Base-by-base conservation (phyloP, 176 grass and related monocot genomes). In the Poa annua region DNA sequence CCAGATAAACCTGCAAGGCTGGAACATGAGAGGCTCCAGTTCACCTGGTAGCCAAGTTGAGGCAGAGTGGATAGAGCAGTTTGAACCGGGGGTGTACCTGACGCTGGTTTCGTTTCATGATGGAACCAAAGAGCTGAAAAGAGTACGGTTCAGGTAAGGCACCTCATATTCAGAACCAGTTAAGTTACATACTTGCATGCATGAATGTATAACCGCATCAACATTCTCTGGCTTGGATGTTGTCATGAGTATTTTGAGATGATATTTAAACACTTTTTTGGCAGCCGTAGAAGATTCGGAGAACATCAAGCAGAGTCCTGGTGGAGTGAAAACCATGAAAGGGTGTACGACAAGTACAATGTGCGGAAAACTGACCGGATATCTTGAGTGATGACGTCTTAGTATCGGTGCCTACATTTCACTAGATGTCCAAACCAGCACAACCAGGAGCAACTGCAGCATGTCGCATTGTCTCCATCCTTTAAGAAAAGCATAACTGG, bases 31-130 rank as follows among this genome's bases (percentile, higher is more conserved):
- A 72, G 90, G 80, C 39, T 81, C 74, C 11, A 53, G 64, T 64
- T 79, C 88, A 74, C 83, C 89, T 48, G 82, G 26, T 85, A 75
- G 75, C 50, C 91, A 96, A 22, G 83, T 92, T 2, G 96, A 99
- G 79, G 85, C 93, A 6, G 96, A 99, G 79, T 99, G 96, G 93
- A 92, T 96, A 59, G 96, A 96, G 60, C 96, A 99, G 81, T 99
- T 90, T 32, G 96, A 99, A 36, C 93, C 93, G 15, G 96, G 96
- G 38, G 96, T 99, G 10, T 99, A 99, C 82, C 66, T 99, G 38
- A 99, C 96, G 15, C 81, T 99, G 19, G 83, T 92, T 49, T 75
- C 96, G 34, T 85, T 99, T 38, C 75, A 51, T 38, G 96, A 99
- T 87, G 96, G 96, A 73, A 92, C 84, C 25, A 99, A 90, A 82